Evolutionary conservation across 148 eudicot species (phyloP), one percentile per base, ranked within the genome.

Genomic region (Fagopyrum tataricum): DNA sequence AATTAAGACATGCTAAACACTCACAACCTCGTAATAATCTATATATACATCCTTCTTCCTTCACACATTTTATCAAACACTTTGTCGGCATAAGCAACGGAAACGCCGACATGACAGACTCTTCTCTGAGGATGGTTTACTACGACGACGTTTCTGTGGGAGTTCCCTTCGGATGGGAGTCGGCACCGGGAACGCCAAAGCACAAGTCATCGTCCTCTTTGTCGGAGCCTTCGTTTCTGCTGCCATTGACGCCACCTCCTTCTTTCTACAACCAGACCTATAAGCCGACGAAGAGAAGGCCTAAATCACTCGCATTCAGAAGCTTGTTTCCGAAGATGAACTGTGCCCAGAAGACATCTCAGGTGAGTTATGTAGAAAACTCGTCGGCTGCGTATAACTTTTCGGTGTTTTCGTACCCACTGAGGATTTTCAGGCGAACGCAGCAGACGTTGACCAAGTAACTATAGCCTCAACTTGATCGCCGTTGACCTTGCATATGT

Each of bases 151-250:
- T 76, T 49, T 70, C 89, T 18, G 78, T 86, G 13, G 73, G 86
- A 4, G 85, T 92, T 31, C 97, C 97, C 14, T 92, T 92, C 67
- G 21, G 78, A 31, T 92, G 97, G 97, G 97, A 92, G 68, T 82
- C 93, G 18, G 87, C 81, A 59, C 96, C 97, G 8, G 97, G 97
- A 0, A 92, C 97, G 44, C 97, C 97, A 2, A 92, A 90, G 52
- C 89, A 90, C 84, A 7, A 6, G 6, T 64, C 20, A 5, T 31
- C 44, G 14, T 37, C 69, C 4, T 64, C 44, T 5, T 2, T 87
- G 68, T 61, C 42, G 11, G 42, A 20, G n/a, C 18, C 69, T 2
- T 12, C 71, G 23, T 18, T 47, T 74, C 58, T 51, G 15, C 52
- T 51, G 31, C 76, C 76, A 0, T 40, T 64, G 18, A 74, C 76